Conservation (phyloP, 202 grass and related monocot species). For the Eragrostis tef region DNA sequence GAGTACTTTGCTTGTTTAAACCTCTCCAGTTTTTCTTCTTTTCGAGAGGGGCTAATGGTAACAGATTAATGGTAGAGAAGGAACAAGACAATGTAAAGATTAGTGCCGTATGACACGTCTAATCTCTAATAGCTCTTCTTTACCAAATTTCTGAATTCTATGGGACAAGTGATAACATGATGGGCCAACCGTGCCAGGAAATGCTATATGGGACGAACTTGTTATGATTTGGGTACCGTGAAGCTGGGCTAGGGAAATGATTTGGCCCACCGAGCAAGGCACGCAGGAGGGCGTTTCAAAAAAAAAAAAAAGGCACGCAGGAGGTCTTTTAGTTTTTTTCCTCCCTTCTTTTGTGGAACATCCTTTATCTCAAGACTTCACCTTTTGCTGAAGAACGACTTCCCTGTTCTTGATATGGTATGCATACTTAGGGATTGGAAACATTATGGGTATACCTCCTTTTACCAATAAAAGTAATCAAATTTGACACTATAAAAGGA, state of each 20-base stretch:
- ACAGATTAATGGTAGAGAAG: background rate
- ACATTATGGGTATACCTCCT: background rate
- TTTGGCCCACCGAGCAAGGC: background rate
- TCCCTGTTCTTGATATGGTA: background rate
- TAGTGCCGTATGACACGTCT: no score
- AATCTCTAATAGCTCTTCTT: no score
- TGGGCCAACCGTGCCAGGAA: background rate
- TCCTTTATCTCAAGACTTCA: no score
- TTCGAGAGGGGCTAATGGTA: background rate
- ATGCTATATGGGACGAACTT: background rate
- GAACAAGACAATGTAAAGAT: background rate
- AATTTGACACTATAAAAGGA: background rate
- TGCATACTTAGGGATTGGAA: background rate
- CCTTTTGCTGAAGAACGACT: no score
- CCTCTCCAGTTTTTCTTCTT: background rate
- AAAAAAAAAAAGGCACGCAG: background rate
- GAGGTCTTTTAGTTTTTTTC: no score
- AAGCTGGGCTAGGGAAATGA: conserved; percentile 14
- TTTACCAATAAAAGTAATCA: background rate
- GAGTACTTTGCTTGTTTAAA: background rate
- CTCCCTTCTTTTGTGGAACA: no score
- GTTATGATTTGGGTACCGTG: background rate
- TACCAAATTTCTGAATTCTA: background rate
- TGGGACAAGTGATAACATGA: no score
- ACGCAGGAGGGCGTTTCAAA: no score